Base-by-base conservation (phyloP, 768 basidiomycete species). In the Tricholoma bakamatsutake region DNA sequence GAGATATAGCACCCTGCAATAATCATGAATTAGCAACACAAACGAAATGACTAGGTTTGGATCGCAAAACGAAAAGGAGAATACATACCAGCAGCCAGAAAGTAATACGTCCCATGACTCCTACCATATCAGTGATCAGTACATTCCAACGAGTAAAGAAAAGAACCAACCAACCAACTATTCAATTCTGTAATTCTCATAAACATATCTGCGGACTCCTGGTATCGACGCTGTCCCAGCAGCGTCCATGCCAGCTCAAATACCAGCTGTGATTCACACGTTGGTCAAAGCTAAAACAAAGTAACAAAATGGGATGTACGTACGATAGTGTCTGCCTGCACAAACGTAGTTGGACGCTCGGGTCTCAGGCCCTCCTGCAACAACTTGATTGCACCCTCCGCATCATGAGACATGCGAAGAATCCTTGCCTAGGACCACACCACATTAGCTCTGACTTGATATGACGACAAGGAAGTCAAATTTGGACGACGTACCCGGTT, bases 231-330 rank as follows among this genome's bases (percentile, higher is more conserved):
- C 55, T 87, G 77, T 1, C 82, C 76, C 3, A 91, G 74, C 1
- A 88, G 67, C 13, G 83, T 84, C 89, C 90, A 91, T 0, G 86
- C 88, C 3, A 92, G 76, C 66, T 92, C 90, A 59, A 89, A 91
- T 12, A 81, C 74, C 6, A 91, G 75, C 85, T 88, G 55, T 12
- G 34, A 12, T 34, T 2, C 28, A 45, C 27, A 17, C 28, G 35
- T 40, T 11, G 34, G 37, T 3, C 17, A 28, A 46, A 13, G 34
- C 4, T 42, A 10, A 52, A 5, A 53, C 10, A 31, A 40, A 28
- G 28, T 47, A 12, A 55, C 34, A 8, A 59, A 30, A 46, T 24
- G 21, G 21, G 6, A 61, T 1, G 54, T 39, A 61, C 76, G 50
- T 65, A 88, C 87, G 62, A 90, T 65, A 17, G 84, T 82, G 65